These are phyloP conservation scores for Diutina catenulata DNA, from an alignment of 1,139 yeast species.

Conservation along the genomic window DNA sequence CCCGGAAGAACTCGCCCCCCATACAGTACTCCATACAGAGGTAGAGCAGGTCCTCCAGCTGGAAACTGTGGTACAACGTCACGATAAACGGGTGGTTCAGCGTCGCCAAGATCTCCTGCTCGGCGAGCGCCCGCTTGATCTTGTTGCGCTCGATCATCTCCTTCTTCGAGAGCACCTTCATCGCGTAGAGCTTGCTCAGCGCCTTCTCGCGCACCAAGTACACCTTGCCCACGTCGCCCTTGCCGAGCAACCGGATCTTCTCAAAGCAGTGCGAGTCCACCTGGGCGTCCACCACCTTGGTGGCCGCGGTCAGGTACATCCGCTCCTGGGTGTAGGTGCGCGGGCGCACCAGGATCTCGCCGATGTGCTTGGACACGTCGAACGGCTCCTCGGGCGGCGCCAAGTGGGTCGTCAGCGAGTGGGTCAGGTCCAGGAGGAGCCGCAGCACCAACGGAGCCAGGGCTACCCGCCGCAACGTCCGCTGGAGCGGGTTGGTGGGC, in stretches of 20 bases:
- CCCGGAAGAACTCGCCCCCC: conserved; percentile 98
- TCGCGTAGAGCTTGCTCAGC: conserved; percentile 70
- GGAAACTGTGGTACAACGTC: conserved; percentile 91
- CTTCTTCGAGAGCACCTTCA: conserved; percentile 81
- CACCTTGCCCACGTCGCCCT: conserved; percentile 97
- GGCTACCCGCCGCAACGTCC: conserved; percentile 61
- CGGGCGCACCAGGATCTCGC: conserved; percentile 41
- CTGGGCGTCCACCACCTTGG: conserved; percentile 62
- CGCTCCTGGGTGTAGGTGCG: conserved; percentile 44
- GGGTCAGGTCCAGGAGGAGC: conserved; percentile 11
- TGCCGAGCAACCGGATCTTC: conserved; percentile 77
- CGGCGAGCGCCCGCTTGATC: conserved; percentile 88
- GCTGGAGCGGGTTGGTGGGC: conserved; percentile 21
- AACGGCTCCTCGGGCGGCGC: neutral
- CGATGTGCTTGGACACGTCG: conserved; percentile 27
- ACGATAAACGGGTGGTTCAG: conserved; percentile 96
- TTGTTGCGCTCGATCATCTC: conserved; percentile 95
- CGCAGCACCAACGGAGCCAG: conserved; percentile 61
- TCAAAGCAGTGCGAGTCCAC: conserved; percentile 85
- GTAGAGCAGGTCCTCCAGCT: conserved; percentile 84
- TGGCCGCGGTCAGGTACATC: conserved; percentile 61
- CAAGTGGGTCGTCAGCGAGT: neutral
- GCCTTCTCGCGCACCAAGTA: conserved; percentile 77
- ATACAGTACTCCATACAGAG: conserved; percentile 97
- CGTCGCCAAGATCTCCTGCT: conserved; percentile 91